Base-by-base conservation (phyloP, 768 basidiomycete genomes). In the Lentinus tigrinus region DNA sequence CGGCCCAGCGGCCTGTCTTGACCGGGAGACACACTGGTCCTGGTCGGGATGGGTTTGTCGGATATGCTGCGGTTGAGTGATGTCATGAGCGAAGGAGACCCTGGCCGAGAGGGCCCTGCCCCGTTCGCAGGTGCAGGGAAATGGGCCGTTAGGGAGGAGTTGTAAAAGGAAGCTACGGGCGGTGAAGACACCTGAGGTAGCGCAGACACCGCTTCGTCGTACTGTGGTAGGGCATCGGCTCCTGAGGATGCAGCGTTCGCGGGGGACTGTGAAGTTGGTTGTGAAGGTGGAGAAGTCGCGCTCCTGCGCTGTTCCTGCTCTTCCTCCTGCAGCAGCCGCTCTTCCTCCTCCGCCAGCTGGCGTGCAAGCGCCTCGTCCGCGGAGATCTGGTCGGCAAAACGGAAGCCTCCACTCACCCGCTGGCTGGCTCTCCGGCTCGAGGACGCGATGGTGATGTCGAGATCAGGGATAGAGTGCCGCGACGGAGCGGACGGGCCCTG, bases 281-380 rank as follows among this genome's bases (percentile, higher is more conserved):
- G 58, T 10, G 53, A 50, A 2, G n/a, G 31, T n/a, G 26, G 31
- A 21, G 28, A 38, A 37, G 24, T 46, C 27, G 28, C 47, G 34
- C 8, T n/a, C 14, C 17, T 24, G 19, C 8, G 36, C 39, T 40
- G n/a, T 26, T 40, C 27, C 49, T 21, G 9, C 74, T 40, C 87
- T 84, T 50, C 73, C 59, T 59, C 39, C 46, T 59, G 53, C 14
- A 54, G 43, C 4, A 60, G 43, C 58, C 71, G 72, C 52, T 78
- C 76, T 52, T 78, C 78, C 49, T 77, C 74, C 16, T 74, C 73
- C 4, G 69, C 69, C 9, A 75, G 56, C 47, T 60, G 66, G 14
- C 77, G 75, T 38, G 80, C 78, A 44, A 78, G 70, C 0, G 74
- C 78, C 58, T 80, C 81, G 57, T 82, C 80, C 40, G 76, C 75